Conservation (phyloP, 2,329 filamentous ascomycete genomes). For the Fusarium graminum region DNA sequence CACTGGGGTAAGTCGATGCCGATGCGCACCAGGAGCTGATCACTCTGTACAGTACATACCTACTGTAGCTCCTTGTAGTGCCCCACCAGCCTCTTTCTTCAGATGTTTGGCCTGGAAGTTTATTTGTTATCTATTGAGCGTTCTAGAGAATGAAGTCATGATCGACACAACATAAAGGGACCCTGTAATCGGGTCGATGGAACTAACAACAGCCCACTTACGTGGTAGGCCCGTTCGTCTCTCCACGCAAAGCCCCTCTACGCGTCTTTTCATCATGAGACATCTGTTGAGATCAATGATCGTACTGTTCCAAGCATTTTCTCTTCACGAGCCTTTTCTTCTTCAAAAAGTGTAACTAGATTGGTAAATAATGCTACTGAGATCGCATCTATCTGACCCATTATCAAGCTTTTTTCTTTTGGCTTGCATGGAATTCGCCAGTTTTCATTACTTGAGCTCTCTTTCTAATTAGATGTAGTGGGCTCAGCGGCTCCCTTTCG, state of each 20-base stretch:
- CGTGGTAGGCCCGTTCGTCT: no score
- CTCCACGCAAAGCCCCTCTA: no score
- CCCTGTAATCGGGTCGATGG: conserved; percentile 23
- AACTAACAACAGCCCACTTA: neutral
- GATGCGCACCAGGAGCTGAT: neutral
- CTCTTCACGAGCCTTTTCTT: no score
- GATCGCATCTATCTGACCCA: conserved; percentile 3
- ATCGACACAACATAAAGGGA: conserved; percentile 29
- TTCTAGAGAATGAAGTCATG: neutral
- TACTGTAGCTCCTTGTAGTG: neutral
- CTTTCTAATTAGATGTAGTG: neutral
- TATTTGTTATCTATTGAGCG: no score
- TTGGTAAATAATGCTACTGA: no score
- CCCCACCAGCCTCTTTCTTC: no score
- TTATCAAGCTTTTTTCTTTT: conserved; percentile 20
- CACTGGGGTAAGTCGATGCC: neutral
- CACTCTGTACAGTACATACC: neutral
- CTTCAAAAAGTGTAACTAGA: no score
- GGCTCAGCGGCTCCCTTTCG: conserved; percentile 56
- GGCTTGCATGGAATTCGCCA: conserved; percentile 1
- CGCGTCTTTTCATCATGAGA: no score
- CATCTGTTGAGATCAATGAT: no score
- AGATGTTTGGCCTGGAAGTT: no score
- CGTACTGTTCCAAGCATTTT: no score
- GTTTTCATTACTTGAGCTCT: neutral